phyloP scores from a whole-genome alignment of 1,284 basidiomycete species.

The Kalmanozyma brasiliensis region DNA sequence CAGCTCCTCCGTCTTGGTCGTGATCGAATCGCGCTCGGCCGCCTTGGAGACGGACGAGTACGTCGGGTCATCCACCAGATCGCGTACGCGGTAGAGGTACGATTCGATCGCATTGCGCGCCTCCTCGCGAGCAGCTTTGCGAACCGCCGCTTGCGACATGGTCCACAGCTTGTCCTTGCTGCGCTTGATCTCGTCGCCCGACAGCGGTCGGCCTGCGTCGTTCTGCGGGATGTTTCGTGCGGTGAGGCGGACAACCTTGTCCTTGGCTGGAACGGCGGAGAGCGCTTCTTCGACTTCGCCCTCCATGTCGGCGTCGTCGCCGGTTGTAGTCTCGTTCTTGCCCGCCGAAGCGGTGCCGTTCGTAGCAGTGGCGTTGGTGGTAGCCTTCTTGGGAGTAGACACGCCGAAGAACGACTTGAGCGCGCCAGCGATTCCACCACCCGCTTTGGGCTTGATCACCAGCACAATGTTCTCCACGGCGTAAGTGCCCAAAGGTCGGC shows the following conservation, averaged over 20 bases:
- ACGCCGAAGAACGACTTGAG: conserved; percentile 62
- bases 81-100: conserved; percentile 88
- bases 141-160: conserved; percentile 79
- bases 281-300: conserved; percentile 25
- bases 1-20: conserved; percentile 76
- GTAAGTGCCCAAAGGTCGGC: conserved; percentile 58
- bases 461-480: conserved; percentile 53
- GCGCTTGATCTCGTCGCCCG: conserved; percentile 52
- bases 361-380: conserved; percentile 24
- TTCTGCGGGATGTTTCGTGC: conserved; percentile 41
- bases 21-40: conserved; percentile 77
- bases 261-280: conserved; percentile 36
- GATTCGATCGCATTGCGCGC: conserved; percentile 90
- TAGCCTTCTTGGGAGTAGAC: conserved; percentile 33
- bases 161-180: conserved; percentile 63
- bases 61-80: conserved; percentile 76
- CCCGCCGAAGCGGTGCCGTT: conserved; percentile 28
- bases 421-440: conserved; percentile 57
- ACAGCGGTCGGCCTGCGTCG: conserved; percentile 48
- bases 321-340: conserved; percentile 11
- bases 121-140: conserved; percentile 84
- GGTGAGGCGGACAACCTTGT: conserved; percentile 48
- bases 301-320: conserved; percentile 12
- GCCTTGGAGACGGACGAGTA: conserved; percentile 82
- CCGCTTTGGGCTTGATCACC: conserved; percentile 58